Conservation (phyloP, 345 rosid genomes). For the Moricandia moricandioides region DNA sequence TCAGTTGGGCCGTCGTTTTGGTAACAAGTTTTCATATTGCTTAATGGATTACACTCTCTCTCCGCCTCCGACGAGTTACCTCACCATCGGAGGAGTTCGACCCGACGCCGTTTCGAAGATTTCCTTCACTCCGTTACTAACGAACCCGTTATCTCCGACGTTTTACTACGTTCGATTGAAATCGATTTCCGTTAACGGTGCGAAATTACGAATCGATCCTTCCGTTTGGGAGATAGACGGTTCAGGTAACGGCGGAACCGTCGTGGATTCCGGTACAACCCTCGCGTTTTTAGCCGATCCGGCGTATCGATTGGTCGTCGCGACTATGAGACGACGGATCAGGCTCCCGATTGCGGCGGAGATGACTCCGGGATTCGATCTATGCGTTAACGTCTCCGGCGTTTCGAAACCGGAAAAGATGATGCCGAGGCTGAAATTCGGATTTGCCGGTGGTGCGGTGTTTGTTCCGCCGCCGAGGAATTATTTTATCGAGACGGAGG, state of each 20-base stretch:
- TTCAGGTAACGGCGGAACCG: slow-evolving; percentile 80
- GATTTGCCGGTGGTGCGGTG: slow-evolving; percentile 46
- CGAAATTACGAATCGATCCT: slow-evolving; percentile 51
- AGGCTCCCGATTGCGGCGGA: slow-evolving; percentile 42
- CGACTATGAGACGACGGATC: slow-evolving; percentile 45
- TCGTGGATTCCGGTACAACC: slow-evolving; percentile 85
- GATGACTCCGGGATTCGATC: slow-evolving; percentile 61
- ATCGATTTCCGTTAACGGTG: slow-evolving; percentile 46
- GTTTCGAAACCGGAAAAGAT: slow-evolving; percentile 30
- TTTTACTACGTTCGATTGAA: slow-evolving; percentile 63
- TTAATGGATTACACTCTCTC: slow-evolving; percentile 77
- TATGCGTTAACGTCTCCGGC: slow-evolving; percentile 67
- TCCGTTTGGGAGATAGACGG: slow-evolving; percentile 70
- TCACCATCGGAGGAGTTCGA: slow-evolving; percentile 53
- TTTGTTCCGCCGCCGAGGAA: slow-evolving; percentile 73
- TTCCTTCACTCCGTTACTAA: slow-evolving; percentile 60
- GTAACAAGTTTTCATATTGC: slow-evolving; percentile 77
- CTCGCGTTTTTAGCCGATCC: slow-evolving; percentile 51
- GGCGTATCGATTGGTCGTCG: slow-evolving; percentile 50
- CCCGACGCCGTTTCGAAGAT: slow-evolving; percentile 15
- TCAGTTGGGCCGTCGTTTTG: slow-evolving; percentile 73
- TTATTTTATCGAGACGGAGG: slow-evolving; percentile 64
- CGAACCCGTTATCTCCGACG: slow-evolving; percentile 63
- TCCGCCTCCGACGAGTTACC: slow-evolving; percentile 78
- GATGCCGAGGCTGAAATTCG: slow-evolving; percentile 57